A percentile compares a stretch with the other conserved stretches of the same genome.
Evolutionary conservation across 805 yeast species (phyloP).

Genomic region (Metschnikowia proteae): DNA sequence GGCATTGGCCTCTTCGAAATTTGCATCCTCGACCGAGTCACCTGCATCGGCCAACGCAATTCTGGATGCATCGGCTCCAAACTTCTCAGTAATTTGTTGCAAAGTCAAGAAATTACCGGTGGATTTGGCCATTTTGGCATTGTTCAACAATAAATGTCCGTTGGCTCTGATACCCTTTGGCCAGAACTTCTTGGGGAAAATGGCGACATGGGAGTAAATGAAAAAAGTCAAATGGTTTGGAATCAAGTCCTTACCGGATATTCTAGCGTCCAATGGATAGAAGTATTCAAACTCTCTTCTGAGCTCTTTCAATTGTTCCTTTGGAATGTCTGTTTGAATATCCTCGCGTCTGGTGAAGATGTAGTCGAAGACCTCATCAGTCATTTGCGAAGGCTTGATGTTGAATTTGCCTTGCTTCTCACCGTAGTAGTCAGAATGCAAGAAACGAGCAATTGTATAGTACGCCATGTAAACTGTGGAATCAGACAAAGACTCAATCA

Average conservation of each 20-base stretch:
- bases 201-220: slow-evolving; percentile 87
- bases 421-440: slow-evolving; percentile 87
- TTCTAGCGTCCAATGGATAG: slow-evolving; percentile 88
- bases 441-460: slow-evolving; percentile 82
- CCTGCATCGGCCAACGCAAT: slow-evolving; percentile 98
- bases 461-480: slow-evolving; percentile 94
- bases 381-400: slow-evolving; percentile 78
- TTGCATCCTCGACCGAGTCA: slow-evolving; percentile 95
- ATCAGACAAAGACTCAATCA: slow-evolving; percentile 93
- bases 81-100: slow-evolving; percentile 77
- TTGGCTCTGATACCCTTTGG: slow-evolving; percentile 91
- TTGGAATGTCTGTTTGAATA: slow-evolving; percentile 56
- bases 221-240: slow-evolving; percentile 97
- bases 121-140: slow-evolving; percentile 96
- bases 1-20: slow-evolving; percentile 93
- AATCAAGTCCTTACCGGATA: slow-evolving; percentile 95
- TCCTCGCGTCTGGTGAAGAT: slow-evolving; percentile 72
- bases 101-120: slow-evolving; percentile 96
- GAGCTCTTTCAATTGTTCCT: slow-evolving; percentile 61
- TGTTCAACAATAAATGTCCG: slow-evolving; percentile 92
- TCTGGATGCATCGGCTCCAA: slow-evolving; percentile 96
- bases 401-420: slow-evolving; percentile 64
- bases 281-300: slow-evolving; percentile 96
- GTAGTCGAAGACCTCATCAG: slow-evolving; percentile 90
- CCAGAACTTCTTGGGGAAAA: slow-evolving; percentile 90